Evolutionary conservation across 139 green algal species (phyloP).

Genomic region (Chlamydomonas incerta): DNA sequence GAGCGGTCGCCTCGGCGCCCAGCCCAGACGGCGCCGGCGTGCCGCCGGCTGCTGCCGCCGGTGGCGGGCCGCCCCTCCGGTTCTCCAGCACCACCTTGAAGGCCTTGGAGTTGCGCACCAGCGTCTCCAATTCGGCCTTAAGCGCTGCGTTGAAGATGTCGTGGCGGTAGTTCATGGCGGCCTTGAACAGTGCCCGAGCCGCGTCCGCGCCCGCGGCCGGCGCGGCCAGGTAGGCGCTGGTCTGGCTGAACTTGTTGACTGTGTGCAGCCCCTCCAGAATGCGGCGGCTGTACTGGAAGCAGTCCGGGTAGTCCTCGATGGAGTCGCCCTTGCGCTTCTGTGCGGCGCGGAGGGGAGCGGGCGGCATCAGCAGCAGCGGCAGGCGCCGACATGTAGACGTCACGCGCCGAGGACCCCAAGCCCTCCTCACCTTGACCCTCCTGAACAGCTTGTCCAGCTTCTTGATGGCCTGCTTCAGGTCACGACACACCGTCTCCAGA

Average conservation of each 20-base stretch:
- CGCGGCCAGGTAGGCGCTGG: constrained; percentile 36
- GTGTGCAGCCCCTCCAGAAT: constrained; percentile 60
- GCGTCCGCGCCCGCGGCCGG: constrained; percentile 23
- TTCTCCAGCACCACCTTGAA: constrained; percentile 58
- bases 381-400: too few species aligned
- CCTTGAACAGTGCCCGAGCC: constrained; percentile 50
- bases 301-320: constrained; percentile 60
- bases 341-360: not conserved
- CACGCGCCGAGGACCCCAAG: too few species aligned
- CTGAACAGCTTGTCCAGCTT: constrained; percentile 69
- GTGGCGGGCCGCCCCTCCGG: not conserved
- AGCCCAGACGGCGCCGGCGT: too few species aligned
- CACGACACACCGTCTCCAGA: constrained; percentile 49
- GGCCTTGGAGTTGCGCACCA: constrained; percentile 50
- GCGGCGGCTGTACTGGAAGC: constrained; percentile 43
- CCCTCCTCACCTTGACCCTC: constrained; percentile 26
- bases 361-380: too few species aligned
- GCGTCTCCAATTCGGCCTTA: constrained; percentile 45
- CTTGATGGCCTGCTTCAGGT: constrained; percentile 67
- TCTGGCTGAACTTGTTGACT: constrained; percentile 57
- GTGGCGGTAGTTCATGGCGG: constrained; percentile 67
- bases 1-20: too few species aligned
- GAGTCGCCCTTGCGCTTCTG: constrained; percentile 63
- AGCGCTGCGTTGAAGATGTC: constrained; percentile 33
- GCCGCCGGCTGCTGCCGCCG: not conserved